Evolutionary conservation across 139 green algal species (phyloP), one percentile per base, ranked within the genome.

Genomic region (Volvox reticuliferus): DNA sequence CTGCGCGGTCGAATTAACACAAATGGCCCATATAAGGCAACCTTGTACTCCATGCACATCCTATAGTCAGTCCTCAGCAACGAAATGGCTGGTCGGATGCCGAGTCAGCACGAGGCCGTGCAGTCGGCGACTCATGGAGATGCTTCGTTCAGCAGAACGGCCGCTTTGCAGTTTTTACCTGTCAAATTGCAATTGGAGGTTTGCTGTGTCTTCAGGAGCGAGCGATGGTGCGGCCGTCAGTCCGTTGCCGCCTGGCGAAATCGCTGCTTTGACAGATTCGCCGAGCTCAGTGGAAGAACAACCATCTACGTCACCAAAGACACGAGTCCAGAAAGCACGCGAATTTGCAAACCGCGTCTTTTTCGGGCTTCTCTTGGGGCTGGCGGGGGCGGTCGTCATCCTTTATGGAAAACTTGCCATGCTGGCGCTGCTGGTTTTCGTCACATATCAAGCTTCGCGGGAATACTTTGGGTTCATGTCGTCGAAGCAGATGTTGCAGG

Each of bases 401-500:
- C 24, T 93, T 30, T 91, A 90, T 55, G 96, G 96, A 20, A 93
- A 93, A 86, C 55, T 95, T 21, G 96, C 95, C 22, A 96, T 94
- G 55, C 89, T 95, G 0, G 93, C 65, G 24, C 63, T 93, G 20
- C 77, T 93, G 33, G 94, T 96, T 87, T 93, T 98, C 36, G 92
- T 97, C 24, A 91, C 93, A 0, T 98, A 96, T 91, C 96, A 98
- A 44, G 94, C 94, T 17, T 96, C 95, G 0, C 94, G 88, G 50
- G 96, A 98, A 86, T 97, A 95, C 90, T 96, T 94, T 63, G 95
- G 95, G 20, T 95, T 98, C 32, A 82, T 97, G 9, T 96, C 95
- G 3, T 96, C 93, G 26, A 92, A 94, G 61, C 93, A 94, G 37
- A 95, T 97, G 26, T 91, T 91, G 12, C 89, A 93, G 62, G 96